Evolutionary conservation across 2,329 filamentous ascomycete genomes (phyloP).

Genomic region (Helminthosporium solani): DNA sequence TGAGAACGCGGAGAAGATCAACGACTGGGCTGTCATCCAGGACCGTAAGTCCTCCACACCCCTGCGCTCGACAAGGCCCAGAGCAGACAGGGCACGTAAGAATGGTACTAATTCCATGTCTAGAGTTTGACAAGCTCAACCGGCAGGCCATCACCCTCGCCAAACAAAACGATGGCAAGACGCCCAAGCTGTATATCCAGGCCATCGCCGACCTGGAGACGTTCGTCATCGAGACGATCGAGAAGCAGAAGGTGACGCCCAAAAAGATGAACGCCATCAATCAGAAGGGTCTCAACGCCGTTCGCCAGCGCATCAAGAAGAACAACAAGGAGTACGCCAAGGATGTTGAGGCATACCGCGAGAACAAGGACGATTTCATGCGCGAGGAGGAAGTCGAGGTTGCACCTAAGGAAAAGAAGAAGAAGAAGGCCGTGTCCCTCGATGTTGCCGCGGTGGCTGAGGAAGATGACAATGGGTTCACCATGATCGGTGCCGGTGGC

Average conservation of each 20-base stretch:
- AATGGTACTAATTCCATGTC: too few species aligned
- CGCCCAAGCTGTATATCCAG: conserved; percentile 90
- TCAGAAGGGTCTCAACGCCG: conserved; percentile 88
- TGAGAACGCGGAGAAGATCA: conserved; percentile 96
- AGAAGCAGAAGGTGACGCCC: conserved; percentile 91
- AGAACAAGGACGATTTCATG: conserved; percentile 85
- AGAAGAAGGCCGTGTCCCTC: conserved; percentile 51
- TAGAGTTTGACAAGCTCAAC: conserved; percentile 94
- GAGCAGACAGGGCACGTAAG: conserved; percentile 6
- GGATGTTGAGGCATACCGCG: conserved; percentile 84
- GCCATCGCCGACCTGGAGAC: conserved; percentile 92
- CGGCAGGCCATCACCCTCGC: conserved; percentile 66
- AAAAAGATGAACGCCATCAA: conserved; percentile 99
- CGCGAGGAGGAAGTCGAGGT: conserved; percentile 78
- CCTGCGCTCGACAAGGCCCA: neutral
- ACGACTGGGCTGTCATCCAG: conserved; percentile 93
- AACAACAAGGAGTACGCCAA: conserved; percentile 92
- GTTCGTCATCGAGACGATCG: conserved; percentile 82
- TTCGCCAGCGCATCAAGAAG: conserved; percentile 98
- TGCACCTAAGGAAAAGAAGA: conserved; percentile 43
- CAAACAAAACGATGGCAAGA: conserved; percentile 66
- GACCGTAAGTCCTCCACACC: conserved; percentile 61
- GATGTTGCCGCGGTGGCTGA: conserved; percentile 53
- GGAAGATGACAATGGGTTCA: conserved; percentile 82
- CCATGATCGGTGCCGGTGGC: conserved; percentile 83